Conservation (phyloP, 805 yeast species). For the Candida broadrunensis region DNA sequence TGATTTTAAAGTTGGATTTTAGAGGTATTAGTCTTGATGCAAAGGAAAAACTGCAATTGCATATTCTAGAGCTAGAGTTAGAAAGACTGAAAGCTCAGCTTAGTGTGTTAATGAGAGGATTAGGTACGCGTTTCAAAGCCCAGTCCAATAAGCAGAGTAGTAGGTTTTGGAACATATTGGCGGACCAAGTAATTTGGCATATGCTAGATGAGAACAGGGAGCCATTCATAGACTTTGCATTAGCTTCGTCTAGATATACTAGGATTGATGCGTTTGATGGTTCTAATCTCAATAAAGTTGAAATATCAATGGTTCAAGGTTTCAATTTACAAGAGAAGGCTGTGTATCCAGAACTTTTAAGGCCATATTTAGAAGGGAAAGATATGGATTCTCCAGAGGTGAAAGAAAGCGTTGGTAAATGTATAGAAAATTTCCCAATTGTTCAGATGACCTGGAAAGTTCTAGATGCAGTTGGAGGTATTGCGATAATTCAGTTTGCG, state of each 20-base stretch:
- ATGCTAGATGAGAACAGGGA: conserved; percentile 56
- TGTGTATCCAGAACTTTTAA: conserved; percentile 66
- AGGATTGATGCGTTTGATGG: conserved; percentile 65
- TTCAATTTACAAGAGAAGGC: conserved; percentile 59
- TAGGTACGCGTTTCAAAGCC: conserved; percentile 17
- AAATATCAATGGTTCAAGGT: conserved; percentile 63
- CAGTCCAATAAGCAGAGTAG: conserved; percentile 16
- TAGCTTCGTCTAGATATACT: conserved; percentile 59
- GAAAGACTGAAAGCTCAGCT: conserved; percentile 33
- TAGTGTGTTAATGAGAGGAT: conserved; percentile 29
- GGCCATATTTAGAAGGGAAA: conserved; percentile 35
- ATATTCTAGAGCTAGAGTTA: conserved; percentile 27
- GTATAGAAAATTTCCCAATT: conserved; percentile 18
- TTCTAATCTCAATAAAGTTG: conserved; percentile 59
- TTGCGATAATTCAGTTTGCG: conserved; percentile 69
- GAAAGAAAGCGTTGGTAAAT: conserved; percentile 1
- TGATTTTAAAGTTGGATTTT: conserved; percentile 39
- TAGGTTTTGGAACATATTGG: conserved; percentile 26
- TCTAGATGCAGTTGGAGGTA: conserved; percentile 87
- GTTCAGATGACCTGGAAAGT: conserved; percentile 61
- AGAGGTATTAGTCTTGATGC: conserved; percentile 21
- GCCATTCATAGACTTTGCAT: conserved; percentile 68
- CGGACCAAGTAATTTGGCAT: conserved; percentile 72
- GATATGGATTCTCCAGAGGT: conserved; percentile 10
- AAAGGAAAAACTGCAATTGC: conserved; percentile 17